phyloP scores from a whole-genome alignment of 768 basidiomycete species.

The Mycena alexandri region DNA sequence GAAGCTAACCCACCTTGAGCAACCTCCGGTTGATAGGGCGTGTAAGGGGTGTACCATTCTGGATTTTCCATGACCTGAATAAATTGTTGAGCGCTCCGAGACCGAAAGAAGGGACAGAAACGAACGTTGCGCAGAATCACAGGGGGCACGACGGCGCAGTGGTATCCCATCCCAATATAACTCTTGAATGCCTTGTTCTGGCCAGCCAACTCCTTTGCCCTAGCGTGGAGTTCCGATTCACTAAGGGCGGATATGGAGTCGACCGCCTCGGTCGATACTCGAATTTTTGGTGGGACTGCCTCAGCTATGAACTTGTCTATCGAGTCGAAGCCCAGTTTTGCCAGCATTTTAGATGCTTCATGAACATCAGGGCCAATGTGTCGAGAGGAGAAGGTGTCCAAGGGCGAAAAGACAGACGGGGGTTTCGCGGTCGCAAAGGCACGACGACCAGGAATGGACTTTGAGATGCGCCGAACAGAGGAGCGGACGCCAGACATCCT shows the following conservation, averaged over 20 bases:
- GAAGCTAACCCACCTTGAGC: constrained; percentile 79
- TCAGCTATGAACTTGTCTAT: constrained; percentile 91
- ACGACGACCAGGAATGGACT: constrained; percentile 41
- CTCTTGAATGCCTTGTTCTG: constrained; percentile 89
- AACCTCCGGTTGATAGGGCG: constrained; percentile 97
- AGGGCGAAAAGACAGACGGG: constrained; percentile 78
- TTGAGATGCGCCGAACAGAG: constrained; percentile 37
- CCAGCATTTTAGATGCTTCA: constrained; percentile 89
- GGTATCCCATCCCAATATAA: constrained; percentile 99
- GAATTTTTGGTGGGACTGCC: constrained; percentile 85
- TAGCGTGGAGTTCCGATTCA: constrained; percentile 84
- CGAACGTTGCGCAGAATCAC: constrained; percentile 92
- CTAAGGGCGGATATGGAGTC: constrained; percentile 82
- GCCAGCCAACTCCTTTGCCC: constrained; percentile 82
- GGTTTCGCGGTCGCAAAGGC: constrained; percentile 73
- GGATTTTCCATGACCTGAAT: constrained; percentile 91
- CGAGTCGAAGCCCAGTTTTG: constrained; percentile 83
- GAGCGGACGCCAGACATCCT: constrained; percentile 37
- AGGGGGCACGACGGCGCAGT: constrained; percentile 94
- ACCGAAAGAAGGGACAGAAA: constrained; percentile 14
- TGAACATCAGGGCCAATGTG: constrained; percentile 92
- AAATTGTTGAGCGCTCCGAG: constrained; percentile 3
- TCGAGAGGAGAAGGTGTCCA: constrained; percentile 91
- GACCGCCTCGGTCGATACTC: constrained; percentile 71
- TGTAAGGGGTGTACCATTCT: constrained; percentile 98